phyloP scores from a whole-genome alignment of 306 rosid species.

The Vigna radiata region DNA sequence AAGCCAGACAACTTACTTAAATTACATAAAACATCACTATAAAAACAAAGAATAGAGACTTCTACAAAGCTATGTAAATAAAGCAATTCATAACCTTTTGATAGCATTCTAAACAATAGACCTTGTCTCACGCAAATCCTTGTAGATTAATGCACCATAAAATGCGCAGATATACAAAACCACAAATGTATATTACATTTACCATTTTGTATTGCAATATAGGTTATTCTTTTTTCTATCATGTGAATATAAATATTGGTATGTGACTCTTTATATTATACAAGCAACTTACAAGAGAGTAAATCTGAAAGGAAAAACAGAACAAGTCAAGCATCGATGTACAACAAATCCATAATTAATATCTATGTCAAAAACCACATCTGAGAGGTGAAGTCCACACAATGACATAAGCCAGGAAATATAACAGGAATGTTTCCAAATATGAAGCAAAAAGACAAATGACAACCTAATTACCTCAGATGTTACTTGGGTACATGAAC shows the following conservation, averaged over 20 bases:
- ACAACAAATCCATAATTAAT: background rate
- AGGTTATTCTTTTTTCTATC: background rate
- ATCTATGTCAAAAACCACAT: background rate
- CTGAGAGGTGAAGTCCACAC: background rate
- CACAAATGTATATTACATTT: background rate
- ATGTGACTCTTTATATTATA: background rate
- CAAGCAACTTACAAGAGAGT: background rate
- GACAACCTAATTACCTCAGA: constrained; percentile 57
- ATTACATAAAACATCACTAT: background rate
- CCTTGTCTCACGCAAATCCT: background rate
- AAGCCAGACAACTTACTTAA: background rate
- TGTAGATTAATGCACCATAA: background rate
- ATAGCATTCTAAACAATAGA: constrained; percentile 10
- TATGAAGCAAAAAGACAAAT: background rate
- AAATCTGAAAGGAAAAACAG: too few species aligned
- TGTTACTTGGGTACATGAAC: constrained; percentile 92
- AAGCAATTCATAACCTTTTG: background rate
- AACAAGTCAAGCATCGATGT: background rate
- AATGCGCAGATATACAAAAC: background rate
- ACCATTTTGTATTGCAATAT: background rate
- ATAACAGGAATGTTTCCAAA: background rate
- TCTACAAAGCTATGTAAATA: background rate
- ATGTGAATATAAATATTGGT: background rate
- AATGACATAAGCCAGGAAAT: background rate
- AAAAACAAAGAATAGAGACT: background rate